Percentiles rank a stretch among this genome's conserved stretches.
Conservation (phyloP, 306 rosid genomes). For the Fragaria nilgerrensis region DNA sequence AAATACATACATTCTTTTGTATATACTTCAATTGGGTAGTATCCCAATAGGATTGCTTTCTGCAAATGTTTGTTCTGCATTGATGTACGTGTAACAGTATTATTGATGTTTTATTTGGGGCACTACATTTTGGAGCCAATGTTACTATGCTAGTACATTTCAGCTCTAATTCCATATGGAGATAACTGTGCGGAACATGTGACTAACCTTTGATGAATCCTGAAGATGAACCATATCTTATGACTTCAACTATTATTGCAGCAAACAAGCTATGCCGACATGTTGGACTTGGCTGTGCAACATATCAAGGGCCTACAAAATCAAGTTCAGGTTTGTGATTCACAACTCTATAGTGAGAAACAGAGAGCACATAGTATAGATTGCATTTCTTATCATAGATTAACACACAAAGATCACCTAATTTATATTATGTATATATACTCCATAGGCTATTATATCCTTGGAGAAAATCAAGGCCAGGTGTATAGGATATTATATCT, state of each 20-base stretch:
- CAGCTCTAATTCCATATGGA: neutral
- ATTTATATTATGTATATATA: too few species aligned
- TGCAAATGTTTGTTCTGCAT: neutral
- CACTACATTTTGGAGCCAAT: neutral
- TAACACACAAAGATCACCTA: neutral
- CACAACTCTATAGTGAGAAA: neutral
- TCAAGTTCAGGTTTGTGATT: slow-evolving; percentile 77
- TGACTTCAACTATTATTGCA: slow-evolving; percentile 31
- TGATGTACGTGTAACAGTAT: neutral
- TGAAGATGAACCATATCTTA: neutral
- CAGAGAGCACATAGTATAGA: neutral
- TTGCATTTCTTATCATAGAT: neutral
- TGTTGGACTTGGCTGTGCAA: slow-evolving; percentile 96
- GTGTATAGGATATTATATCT: neutral
- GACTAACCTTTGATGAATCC: neutral
- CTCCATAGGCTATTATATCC: too few species aligned
- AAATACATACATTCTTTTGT: neutral
- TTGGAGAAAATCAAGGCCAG: neutral
- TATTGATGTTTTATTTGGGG: neutral
- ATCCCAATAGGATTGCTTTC: neutral
- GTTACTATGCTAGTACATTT: neutral
- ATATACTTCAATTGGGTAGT: neutral
- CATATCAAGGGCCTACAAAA: slow-evolving; percentile 93
- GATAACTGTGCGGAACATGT: neutral
- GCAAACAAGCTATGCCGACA: slow-evolving; percentile 99